Evolutionary conservation across 2,329 filamentous ascomycete genomes (phyloP).

Genomic region (Microthyrium microscopicum): DNA sequence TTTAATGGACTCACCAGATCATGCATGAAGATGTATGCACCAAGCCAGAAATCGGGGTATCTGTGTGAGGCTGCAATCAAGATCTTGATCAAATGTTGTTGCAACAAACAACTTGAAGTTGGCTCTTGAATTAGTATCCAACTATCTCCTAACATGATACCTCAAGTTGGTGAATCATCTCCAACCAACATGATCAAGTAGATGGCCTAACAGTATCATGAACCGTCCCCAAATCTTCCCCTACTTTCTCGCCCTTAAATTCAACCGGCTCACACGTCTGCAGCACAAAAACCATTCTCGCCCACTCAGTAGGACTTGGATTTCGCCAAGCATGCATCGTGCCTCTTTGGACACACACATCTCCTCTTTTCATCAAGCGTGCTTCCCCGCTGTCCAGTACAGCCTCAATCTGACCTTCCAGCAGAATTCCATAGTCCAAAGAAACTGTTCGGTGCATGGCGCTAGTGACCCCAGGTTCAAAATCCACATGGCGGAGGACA

Average conservation of each 20-base stretch:
- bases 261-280: slow-evolving; percentile 7
- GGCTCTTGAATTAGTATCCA: no score
- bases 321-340: slow-evolving; percentile 18
- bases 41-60: no score
- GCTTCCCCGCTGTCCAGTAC: slow-evolving; percentile 22
- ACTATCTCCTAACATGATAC: no score
- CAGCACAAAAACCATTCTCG: slow-evolving; percentile 10
- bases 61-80: no score
- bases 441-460: slow-evolving; percentile 25
- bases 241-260: slow-evolving; percentile 6
- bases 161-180: no score
- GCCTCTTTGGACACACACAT: slow-evolving; percentile 20
- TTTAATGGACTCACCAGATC: no score
- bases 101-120: no score
- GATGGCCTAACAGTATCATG: no score
- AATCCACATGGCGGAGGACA: slow-evolving; percentile 27
- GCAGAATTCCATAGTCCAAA: slow-evolving; percentile 23
- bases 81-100: no score
- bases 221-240: slow-evolving; percentile 7
- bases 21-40: no score
- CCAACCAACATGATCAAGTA: no score
- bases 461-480: slow-evolving; percentile 18
- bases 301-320: slow-evolving; percentile 8
- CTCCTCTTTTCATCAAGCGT: slow-evolving; percentile 17
- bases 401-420: slow-evolving; percentile 22